Evolutionary conservation across 1,284 basidiomycete species (phyloP), one percentile per base, ranked within the genome.

Genomic region (Takashimella koratensis): DNA sequence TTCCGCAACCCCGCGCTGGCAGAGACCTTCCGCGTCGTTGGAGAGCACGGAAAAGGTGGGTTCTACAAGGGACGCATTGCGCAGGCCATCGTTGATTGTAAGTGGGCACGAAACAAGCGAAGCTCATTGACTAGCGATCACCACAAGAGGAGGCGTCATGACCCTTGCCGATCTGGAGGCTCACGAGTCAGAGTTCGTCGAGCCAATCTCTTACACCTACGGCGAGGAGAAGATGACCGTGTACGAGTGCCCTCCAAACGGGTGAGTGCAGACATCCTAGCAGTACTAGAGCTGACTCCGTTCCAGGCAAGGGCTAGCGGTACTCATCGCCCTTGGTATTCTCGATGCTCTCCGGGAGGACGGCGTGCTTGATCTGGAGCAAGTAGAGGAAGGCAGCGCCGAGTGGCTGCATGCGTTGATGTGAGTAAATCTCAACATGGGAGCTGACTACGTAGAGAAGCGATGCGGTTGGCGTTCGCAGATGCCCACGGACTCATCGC

Each of bases 281-380:
- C 26, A 40, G 13, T 21, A 23, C 20, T 10, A 20, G 25, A 44
- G 91, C 85, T 95, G 91, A 65, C 92, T 92, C 5, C 92, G 92
- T 0, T 96, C 95, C 70, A 92, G 94, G 13, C 93, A 97, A 83
- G 94, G 89, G 75, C 82, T 98, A n/a, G 92, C 91, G 1, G 90
- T 94, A 0, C 81, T 98, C 10, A 78, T 98, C 45, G 91, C 93
- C 4, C 80, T 98, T 6, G 95, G 94, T 1, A 89, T 97, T 49
- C 78, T 97, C 26, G 93, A 96, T 63, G 83, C 81, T 44, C 52
- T 64, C 27, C 49, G 56, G 11, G 58, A 60, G 25, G 58, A 61
- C 40, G 55, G 57, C 13, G 46, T 61, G 3, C 44, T 62, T 24
- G 48, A 58, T 22, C 43, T 57, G 4, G 49, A 50, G 12, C 19